Percentiles rank a stretch among this genome's conserved stretches.
These are phyloP conservation scores for Aspergillus flavus DNA, from an alignment of 2,329 filamentous ascomycete genomes.

Conservation along the genomic window DNA sequence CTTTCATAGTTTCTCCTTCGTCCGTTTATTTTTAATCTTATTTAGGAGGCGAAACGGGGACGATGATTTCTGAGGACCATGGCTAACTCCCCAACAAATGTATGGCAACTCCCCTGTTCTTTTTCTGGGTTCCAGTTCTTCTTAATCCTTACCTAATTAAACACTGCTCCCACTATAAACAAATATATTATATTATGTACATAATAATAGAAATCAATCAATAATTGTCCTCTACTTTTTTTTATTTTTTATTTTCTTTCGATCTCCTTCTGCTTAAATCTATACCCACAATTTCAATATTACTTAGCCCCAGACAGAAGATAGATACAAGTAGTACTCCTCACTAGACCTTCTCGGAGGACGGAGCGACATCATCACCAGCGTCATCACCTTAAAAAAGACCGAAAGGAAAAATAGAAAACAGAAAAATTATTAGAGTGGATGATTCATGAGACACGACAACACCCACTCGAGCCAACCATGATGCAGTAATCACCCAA, in stretches of 20 bases:
- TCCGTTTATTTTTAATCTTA: conserved; percentile 7
- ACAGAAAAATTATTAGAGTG: conserved; percentile 1
- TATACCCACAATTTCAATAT: not conserved
- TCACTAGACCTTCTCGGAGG: not conserved
- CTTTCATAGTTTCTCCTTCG: not conserved
- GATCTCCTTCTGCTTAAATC: not conserved
- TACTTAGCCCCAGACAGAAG: not conserved
- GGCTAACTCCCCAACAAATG: not conserved
- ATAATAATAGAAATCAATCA: conserved; percentile 7
- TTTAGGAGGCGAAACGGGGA: conserved; percentile 6
- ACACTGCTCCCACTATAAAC: conserved; percentile 2
- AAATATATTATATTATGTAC: conserved; percentile 1
- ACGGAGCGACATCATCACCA: not conserved
- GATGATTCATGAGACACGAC: conserved; percentile 24
- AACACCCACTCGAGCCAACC: conserved; percentile 20
- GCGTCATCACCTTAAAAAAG: not conserved
- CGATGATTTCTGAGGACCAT: not conserved
- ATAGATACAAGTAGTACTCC: not conserved
- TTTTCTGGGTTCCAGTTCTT: not conserved
- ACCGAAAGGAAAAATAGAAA: not conserved
- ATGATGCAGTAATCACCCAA: conserved; percentile 18
- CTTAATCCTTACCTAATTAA: conserved; percentile 7
- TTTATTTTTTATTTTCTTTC: not conserved
- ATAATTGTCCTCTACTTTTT: not conserved
- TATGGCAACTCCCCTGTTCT: not conserved